Base-by-base conservation (phyloP, 495 filamentous ascomycete genomes). In the Chaetomidium leptoderma region DNA sequence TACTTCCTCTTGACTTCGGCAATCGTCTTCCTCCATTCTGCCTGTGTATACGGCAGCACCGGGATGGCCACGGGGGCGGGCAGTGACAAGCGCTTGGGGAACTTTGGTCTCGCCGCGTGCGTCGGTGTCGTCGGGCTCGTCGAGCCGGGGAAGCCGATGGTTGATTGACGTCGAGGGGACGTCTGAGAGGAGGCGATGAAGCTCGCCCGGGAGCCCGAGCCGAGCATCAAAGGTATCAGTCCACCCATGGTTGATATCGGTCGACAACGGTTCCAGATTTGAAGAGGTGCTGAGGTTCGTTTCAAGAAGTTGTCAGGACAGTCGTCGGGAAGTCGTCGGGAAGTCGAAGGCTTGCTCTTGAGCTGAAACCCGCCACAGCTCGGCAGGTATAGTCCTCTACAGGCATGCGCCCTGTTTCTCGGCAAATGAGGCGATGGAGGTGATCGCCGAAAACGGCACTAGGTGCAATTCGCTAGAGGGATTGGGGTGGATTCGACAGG, bases 1-100 rank as follows among this genome's bases (percentile, higher is more conserved):
- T 78, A 74, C 45, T 74, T 72, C 36, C 70, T 67, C 67, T 80
- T 80, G 53, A 80, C 63, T 23, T 80, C 74, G 30, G 67, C 62
- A 43, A 80, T 68, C 17, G 70, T 61, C 39, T 66, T 70, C 55
- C 61, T 75, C 77, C 77, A 80, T 30, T 80, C 76, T 1, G 56
- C 33, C 8, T 67, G 33, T 1, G 67, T 69, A 32, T 66, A 64
- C 4, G 70, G 70, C 40, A 71, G 35, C 16, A 65, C 63, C 2
- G 65, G 55, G n/a, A 46, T 53, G 30, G 52, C 39, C 8, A 39
- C 55, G 11, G 68, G 60, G 6, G 58, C 24, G 10, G 66, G 44
- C 16, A 62, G 51, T 2, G 66, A 64, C 14, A 59, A 45, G 26
- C 68, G 61, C 53, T 65, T 67, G 49, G 42, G 11, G 7, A 37